These are phyloP conservation scores for Xylariales sp. DNA, from an alignment of 2,329 filamentous ascomycete species.

Conservation along the genomic window DNA sequence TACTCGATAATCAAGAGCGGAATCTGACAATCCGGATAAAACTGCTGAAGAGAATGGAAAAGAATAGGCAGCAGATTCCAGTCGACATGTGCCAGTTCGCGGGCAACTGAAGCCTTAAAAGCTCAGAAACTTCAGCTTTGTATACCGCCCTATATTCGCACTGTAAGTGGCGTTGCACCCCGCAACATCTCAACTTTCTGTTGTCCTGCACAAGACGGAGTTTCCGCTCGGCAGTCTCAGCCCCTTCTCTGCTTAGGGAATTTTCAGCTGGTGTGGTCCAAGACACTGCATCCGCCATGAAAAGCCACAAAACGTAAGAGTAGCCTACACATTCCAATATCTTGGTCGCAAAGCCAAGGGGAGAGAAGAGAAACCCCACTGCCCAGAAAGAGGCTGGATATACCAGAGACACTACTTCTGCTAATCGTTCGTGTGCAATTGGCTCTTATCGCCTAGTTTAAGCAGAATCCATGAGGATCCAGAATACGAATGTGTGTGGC, in stretches of 20 bases:
- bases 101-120: conserved; percentile 1
- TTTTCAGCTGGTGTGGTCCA: not conserved
- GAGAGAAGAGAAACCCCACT: not conserved
- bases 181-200: not conserved
- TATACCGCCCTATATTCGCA: not conserved
- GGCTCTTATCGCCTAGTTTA: not conserved
- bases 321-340: not conserved
- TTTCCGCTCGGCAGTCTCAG: not conserved
- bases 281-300: not conserved
- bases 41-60: not conserved
- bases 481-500: not conserved
- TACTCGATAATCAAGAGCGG: not conserved
- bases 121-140: not conserved
- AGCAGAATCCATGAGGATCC: not conserved
- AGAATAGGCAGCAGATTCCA: not conserved
- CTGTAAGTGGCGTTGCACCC: not conserved
- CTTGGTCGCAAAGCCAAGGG: not conserved
- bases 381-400: not conserved
- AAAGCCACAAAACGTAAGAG: not conserved
- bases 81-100: not conserved
- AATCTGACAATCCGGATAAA: not conserved
- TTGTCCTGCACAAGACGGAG: not conserved
- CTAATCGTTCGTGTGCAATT: not conserved
- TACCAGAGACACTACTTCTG: not conserved
- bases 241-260: not conserved